These are phyloP conservation scores for Solanum dulcamara DNA, from an alignment of 257 asterid genomes.

Conservation along the genomic window DNA sequence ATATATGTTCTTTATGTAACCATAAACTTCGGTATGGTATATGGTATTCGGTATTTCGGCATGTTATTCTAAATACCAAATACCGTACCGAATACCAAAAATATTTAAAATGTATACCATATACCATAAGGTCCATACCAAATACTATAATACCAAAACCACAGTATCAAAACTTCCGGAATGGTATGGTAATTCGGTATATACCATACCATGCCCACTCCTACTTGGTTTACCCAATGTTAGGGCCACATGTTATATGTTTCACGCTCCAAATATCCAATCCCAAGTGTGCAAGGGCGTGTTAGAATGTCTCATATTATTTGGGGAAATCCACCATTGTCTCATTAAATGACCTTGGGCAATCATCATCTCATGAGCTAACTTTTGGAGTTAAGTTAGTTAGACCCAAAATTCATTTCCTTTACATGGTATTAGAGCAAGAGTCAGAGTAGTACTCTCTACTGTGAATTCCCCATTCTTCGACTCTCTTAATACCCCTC, in stretches of 20 bases:
- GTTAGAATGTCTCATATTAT: neutral
- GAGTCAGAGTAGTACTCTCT: neutral
- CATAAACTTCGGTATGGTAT: no score
- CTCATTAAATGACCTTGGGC: neutral
- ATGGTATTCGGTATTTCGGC: no score
- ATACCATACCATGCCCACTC: no score
- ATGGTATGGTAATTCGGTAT: no score
- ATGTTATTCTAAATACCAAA: no score
- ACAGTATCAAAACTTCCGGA: no score
- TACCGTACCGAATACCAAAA: no score
- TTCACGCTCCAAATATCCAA: neutral
- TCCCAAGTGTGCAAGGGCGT: neutral
- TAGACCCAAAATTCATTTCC: neutral
- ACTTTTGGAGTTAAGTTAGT: no score
- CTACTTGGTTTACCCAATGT: neutral
- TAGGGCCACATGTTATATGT: neutral
- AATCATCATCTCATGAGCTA: neutral
- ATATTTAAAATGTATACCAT: no score
- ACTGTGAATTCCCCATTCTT: neutral
- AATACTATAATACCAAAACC: no score
- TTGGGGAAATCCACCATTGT: neutral
- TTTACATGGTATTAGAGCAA: neutral
- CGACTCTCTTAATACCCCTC: neutral
- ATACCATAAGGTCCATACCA: no score
- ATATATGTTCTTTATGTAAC: no score